Evolutionary conservation across 352 stramenopile genomes (phyloP).

Genomic region (Globisporangium paddicum): DNA sequence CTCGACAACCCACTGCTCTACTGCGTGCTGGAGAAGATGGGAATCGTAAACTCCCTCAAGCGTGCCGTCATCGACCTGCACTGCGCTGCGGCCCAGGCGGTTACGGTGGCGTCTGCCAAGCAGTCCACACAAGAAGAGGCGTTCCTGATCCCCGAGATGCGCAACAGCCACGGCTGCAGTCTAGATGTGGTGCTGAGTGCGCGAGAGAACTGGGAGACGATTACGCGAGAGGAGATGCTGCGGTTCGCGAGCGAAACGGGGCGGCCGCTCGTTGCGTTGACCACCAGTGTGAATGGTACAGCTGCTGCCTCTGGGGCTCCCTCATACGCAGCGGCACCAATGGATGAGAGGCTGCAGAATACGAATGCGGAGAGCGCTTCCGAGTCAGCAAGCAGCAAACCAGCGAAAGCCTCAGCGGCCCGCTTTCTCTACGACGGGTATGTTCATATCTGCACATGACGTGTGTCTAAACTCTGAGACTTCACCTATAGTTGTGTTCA

Average conservation of each 20-base stretch:
- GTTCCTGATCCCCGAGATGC: slow-evolving; percentile 18
- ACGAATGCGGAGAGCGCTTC: background rate
- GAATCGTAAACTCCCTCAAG: slow-evolving; percentile 44
- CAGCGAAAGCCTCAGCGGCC: slow-evolving; percentile 4
- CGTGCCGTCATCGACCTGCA: slow-evolving; percentile 58
- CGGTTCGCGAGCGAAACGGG: slow-evolving; percentile 41
- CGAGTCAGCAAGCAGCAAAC: background rate
- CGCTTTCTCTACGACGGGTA: slow-evolving; percentile 74
- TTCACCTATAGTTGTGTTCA: background rate
- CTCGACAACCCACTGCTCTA: slow-evolving; percentile 33
- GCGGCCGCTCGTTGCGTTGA: slow-evolving; percentile 27
- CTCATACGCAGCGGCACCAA: background rate
- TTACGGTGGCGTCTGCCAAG: slow-evolving; percentile 13
- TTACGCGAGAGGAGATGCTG: slow-evolving; percentile 68
- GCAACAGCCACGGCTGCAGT: slow-evolving; percentile 18
- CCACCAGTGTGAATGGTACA: background rate
- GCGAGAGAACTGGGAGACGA: slow-evolving; percentile 47
- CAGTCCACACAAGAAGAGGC: slow-evolving; percentile 24
- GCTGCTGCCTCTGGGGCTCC: background rate
- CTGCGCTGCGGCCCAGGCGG: slow-evolving; percentile 27
- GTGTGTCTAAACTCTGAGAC: too few relatives aligned
- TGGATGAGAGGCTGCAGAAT: background rate
- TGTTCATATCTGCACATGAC: background rate
- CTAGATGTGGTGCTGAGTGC: slow-evolving; percentile 45
- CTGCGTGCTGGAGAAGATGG: slow-evolving; percentile 53